These are phyloP conservation scores for Apostasia ramifera DNA, from an alignment of 106 monocot genomes.

Conservation along the genomic window DNA sequence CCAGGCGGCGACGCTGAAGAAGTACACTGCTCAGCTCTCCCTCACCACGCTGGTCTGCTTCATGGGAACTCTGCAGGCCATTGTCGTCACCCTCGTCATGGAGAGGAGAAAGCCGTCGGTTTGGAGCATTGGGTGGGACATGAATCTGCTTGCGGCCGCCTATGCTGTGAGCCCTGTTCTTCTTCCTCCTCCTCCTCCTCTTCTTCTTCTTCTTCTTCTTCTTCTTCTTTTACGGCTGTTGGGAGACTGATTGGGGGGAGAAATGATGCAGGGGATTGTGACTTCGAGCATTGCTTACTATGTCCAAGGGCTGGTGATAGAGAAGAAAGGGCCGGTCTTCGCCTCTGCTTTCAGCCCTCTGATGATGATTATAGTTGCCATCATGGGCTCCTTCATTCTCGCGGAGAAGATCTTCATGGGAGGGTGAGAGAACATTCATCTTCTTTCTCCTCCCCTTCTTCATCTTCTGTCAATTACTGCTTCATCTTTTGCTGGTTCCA, in stretches of 20 bases:
- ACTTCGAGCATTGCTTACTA: conserved; percentile 65
- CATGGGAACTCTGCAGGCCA: conserved; percentile 87
- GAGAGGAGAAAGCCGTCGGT: conserved; percentile 53
- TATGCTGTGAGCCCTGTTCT: conserved; percentile 51
- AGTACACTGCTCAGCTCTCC: conserved; percentile 64
- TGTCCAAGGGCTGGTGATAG: conserved; percentile 67
- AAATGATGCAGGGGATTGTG: conserved; percentile 47
- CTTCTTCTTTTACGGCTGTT: neutral
- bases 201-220: conserved; percentile 3
- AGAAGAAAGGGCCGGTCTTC: conserved; percentile 76
- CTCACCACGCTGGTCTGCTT: conserved; percentile 86
- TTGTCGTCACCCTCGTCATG: conserved; percentile 81
- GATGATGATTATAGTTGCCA: conserved; percentile 84
- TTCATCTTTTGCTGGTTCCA: too few species aligned
- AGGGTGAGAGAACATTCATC: conserved; percentile 30
- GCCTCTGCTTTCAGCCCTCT: conserved; percentile 88
- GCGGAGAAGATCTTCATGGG: conserved; percentile 69
- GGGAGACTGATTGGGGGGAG: neutral
- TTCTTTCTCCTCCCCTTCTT: neutral
- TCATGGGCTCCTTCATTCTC: conserved; percentile 85
- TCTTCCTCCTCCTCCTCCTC: neutral
- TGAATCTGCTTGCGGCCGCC: conserved; percentile 98
- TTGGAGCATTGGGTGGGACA: conserved; percentile 87
- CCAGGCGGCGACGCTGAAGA: conserved; percentile 65
- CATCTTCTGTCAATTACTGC: neutral